A percentile compares a stretch with the other conserved stretches of the same genome.
Conservation (phyloP, 192 early-diverging fungal species). For the Thamnidium elegans region DNA sequence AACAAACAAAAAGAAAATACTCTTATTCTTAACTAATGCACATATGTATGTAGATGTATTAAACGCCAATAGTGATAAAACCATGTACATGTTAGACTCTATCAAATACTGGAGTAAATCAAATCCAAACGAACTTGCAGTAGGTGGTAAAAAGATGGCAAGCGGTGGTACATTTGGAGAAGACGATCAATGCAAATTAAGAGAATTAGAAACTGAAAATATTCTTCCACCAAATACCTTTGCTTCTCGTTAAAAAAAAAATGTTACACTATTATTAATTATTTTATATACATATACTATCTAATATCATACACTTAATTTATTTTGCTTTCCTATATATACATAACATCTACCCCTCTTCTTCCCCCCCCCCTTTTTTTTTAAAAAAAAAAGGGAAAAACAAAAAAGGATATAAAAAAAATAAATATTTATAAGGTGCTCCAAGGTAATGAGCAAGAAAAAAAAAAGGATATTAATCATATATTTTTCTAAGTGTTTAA, state of each 20-base stretch:
- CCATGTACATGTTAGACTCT: slow-evolving; percentile 34
- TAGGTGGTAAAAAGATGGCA: slow-evolving; percentile 22
- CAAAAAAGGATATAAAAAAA: too few relatives aligned
- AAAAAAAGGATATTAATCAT: too few relatives aligned
- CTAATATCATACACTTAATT: too few relatives aligned
- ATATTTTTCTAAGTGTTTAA: too few relatives aligned
- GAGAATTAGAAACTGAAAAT: neutral
- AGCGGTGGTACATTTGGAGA: slow-evolving; percentile 39
- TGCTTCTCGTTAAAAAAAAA: too few relatives aligned
- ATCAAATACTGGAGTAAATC: slow-evolving; percentile 22
- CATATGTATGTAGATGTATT: slow-evolving; percentile 31
- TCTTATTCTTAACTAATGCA: neutral
- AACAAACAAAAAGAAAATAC: neutral
- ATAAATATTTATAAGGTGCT: too few relatives aligned
- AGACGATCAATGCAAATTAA: slow-evolving; percentile 17
- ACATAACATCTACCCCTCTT: neutral
- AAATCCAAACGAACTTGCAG: neutral
- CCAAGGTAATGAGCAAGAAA: too few relatives aligned
- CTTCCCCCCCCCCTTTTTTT: too few relatives aligned
- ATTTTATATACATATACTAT: too few relatives aligned
- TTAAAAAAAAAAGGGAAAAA: too few relatives aligned
- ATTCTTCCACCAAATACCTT: too few relatives aligned
- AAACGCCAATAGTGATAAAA: slow-evolving; percentile 36
- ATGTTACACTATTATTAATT: too few relatives aligned
- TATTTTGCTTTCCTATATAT: neutral